Base-by-base conservation (phyloP, 768 basidiomycete species). In the Boletus huronensis region DNA sequence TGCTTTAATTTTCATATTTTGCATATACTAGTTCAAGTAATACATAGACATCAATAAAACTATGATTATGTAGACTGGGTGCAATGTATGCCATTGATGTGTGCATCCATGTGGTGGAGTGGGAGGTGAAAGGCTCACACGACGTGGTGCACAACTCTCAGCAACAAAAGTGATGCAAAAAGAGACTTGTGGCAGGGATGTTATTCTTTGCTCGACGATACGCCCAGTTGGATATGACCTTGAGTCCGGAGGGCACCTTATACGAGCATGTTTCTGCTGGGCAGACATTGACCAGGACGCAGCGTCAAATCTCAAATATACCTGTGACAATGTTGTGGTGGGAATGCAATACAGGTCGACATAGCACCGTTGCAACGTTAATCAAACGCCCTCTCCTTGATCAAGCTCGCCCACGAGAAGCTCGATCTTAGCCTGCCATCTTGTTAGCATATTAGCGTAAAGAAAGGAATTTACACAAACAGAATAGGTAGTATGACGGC, bases 171-270 rank as follows among this genome's bases (percentile, higher is more conserved):
- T 21, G 26, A 42, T 19, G 35, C 5, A 19, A n/a, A n/a, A 13
- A 10, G 40, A 29, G 26, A 55, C 1, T 21, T 34, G 28, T 3
- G 25, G 48, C 38, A 38, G 46, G 25, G 13, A 43, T 25, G 11
- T 74, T 52, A 52, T 74, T 88, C 36, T 88, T 62, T 80, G 88
- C 86, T 85, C 84, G 82, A 85, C 75, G 70, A 89, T 89, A 89
- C 87, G 84, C 87, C 86, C 71, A 52, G 54, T 77, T 79, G 80
- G 79, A 75, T 79, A 78, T 74, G 72, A 64, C 64, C 77, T 87
- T 77, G 66, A 57, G 74, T 80, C 82, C 79, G 79, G 62, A 73
- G 67, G 85, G 87, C 85, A 89, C 87, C 87, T 88, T 85, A 32
- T 84, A 83, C 81, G 75, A 86, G 88, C 88, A 80, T 65, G 47